These are phyloP conservation scores for Sporormia fimetaria DNA, from an alignment of 495 filamentous ascomycete species.

Conservation along the genomic window DNA sequence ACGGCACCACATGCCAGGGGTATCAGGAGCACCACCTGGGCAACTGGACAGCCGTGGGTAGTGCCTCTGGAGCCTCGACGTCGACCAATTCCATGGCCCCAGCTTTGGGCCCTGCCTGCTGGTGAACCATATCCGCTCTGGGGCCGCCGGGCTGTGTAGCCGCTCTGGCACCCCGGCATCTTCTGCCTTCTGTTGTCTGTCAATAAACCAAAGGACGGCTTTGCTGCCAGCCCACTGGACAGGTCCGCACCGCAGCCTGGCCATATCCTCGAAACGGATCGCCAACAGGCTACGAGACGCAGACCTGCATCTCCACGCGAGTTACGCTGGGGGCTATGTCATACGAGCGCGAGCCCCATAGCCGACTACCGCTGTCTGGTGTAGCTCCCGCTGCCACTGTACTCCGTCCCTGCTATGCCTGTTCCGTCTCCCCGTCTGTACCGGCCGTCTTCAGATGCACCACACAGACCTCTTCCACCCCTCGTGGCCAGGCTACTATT, in stretches of 20 bases:
- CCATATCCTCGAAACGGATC: conserved; percentile 2
- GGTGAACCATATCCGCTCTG: too few species aligned
- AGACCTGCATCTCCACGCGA: conserved; percentile 25
- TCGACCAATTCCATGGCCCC: too few species aligned
- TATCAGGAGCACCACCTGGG: too few species aligned
- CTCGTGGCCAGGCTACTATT: conserved; percentile 12
- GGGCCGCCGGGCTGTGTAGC: too few species aligned
- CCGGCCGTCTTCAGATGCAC: conserved; percentile 12
- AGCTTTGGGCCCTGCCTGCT: too few species aligned
- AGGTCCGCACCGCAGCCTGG: conserved; percentile 8
- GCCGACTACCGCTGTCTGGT: conserved; percentile 12
- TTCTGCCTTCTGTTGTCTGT: too few species aligned
- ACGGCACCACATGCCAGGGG: too few species aligned
- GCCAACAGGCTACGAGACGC: conserved; percentile 7
- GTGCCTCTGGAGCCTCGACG: too few species aligned
- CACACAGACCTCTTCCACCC: conserved; percentile 5
- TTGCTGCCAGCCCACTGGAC: not conserved
- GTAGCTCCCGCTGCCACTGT: conserved; percentile 21
- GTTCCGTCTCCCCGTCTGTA: conserved; percentile 14
- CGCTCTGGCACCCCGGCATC: too few species aligned
- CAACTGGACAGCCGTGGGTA: too few species aligned
- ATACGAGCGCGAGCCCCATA: conserved; percentile 19
- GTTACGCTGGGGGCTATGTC: conserved; percentile 28
- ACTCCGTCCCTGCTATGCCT: conserved; percentile 17
- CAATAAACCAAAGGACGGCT: too few species aligned